phyloP scores from a whole-genome alignment of 352 stramenopile genomes.

The Globisporangium parvum region DNA sequence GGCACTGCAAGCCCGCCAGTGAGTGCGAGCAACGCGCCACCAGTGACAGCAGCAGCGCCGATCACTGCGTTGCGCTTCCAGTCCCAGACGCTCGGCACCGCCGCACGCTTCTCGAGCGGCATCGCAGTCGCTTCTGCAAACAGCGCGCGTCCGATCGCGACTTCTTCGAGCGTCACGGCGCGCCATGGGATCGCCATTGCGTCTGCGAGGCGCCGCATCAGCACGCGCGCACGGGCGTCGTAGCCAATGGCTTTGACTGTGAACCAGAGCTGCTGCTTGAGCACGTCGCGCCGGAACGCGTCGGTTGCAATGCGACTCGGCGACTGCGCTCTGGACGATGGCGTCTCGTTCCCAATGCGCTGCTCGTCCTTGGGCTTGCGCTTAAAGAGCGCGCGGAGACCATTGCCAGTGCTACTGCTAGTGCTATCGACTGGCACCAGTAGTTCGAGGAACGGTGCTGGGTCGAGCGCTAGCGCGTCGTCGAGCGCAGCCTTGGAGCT shows the following conservation, averaged over 20 bases:
- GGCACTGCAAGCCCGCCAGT: slow-evolving; percentile 63
- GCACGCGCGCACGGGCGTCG: slow-evolving; percentile 52
- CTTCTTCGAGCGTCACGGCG: slow-evolving; percentile 61
- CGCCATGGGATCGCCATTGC: slow-evolving; percentile 53
- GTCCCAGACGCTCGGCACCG: slow-evolving; percentile 58
- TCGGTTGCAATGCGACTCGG: slow-evolving; percentile 18
- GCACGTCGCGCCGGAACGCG: slow-evolving; percentile 47
- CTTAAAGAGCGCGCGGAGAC: slow-evolving; percentile 27
- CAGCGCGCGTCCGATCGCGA: slow-evolving; percentile 57
- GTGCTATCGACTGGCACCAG: slow-evolving; percentile 30
- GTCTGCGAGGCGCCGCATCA: slow-evolving; percentile 42
- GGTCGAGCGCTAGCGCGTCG: slow-evolving; percentile 28
- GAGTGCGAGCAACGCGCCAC: slow-evolving; percentile 63
- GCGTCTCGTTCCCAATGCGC: background rate
- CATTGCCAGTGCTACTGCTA: slow-evolving; percentile 3
- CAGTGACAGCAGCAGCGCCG: slow-evolving; percentile 58
- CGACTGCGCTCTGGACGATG: slow-evolving; percentile 3
- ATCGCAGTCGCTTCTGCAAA: slow-evolving; percentile 72
- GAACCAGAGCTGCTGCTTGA: slow-evolving; percentile 75
- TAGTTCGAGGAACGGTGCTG: slow-evolving; percentile 52
- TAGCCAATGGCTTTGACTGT: slow-evolving; percentile 73
- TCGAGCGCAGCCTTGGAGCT: background rate
- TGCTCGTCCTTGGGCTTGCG: slow-evolving; percentile 23
- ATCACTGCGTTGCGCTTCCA: slow-evolving; percentile 79
- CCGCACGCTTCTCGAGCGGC: slow-evolving; percentile 52